phyloP scores from a whole-genome alignment of 306 rosid species.

The Comarum palustre region DNA sequence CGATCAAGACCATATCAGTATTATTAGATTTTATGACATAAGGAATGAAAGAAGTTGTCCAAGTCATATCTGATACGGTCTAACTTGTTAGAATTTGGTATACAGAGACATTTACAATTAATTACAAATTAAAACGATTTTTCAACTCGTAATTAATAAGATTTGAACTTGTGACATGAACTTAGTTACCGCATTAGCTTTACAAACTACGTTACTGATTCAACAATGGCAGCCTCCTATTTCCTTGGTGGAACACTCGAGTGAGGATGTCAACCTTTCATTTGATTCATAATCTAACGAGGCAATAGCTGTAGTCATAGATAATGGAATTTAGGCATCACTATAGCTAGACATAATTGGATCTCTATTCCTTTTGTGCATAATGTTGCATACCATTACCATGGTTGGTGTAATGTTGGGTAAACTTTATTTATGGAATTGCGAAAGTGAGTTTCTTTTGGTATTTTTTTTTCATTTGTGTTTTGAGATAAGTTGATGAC shows the following conservation, averaged over 20 bases:
- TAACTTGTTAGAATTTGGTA: too few species aligned
- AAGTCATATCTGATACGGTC: neutral
- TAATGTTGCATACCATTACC: neutral
- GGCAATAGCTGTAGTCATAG: neutral
- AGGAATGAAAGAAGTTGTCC: neutral
- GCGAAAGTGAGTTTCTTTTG: neutral
- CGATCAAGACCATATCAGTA: neutral
- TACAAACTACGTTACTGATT: too few species aligned
- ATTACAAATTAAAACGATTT: too few species aligned
- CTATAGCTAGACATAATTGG: neutral
- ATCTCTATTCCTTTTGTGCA: neutral
- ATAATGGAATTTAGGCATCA: slow-evolving; percentile 12
- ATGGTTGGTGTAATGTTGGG: neutral
- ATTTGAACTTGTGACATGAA: too few species aligned
- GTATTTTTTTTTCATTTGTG: too few species aligned
- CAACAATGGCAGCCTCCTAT: neutral
- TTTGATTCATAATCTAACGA: neutral
- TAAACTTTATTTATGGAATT: neutral
- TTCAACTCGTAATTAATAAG: too few species aligned
- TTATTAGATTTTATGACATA: neutral
- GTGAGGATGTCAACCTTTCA: neutral
- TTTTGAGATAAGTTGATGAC: too few species aligned
- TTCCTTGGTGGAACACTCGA: neutral
- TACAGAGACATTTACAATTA: too few species aligned
- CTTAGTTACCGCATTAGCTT: too few species aligned